A percentile compares a stretch with the other conserved stretches of the same genome.
Evolutionary conservation across 495 filamentous ascomycete genomes (phyloP).

Genomic region (Penicillium alfredii): DNA sequence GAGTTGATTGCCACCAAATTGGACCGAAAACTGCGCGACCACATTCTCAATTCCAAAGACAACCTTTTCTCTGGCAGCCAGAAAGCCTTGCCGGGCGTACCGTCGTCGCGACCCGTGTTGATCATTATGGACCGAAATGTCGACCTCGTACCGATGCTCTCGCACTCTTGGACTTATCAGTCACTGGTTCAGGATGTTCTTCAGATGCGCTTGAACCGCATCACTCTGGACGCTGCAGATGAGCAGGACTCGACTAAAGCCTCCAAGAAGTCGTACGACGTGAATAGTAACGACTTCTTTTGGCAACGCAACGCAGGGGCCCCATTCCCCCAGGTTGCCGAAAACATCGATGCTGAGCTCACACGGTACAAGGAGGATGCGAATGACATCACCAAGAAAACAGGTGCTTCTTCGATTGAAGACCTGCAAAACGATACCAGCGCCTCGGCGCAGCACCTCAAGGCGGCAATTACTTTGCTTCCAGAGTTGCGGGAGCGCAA

Average conservation of each 20-base stretch:
- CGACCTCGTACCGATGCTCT: constrained; percentile 96
- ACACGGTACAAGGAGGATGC: constrained; percentile 95
- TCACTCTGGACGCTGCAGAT: constrained; percentile 86
- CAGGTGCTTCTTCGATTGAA: constrained; percentile 86
- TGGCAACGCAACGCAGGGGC: constrained; percentile 91
- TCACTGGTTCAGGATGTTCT: constrained; percentile 93
- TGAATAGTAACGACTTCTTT: constrained; percentile 91
- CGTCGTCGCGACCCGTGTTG: constrained; percentile 72
- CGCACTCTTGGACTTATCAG: constrained; percentile 98
- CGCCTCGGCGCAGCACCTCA: constrained; percentile 86
- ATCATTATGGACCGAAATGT: constrained; percentile 92
- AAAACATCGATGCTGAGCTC: constrained; percentile 90
- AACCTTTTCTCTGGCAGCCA: constrained; percentile 71
- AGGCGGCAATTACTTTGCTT: constrained; percentile 86
- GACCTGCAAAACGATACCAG: constrained; percentile 86
- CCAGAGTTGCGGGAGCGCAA: constrained; percentile 93
- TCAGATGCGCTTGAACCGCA: constrained; percentile 90
- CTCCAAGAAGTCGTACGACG: constrained; percentile 80
- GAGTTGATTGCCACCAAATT: constrained; percentile 92
- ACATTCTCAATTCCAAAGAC: constrained; percentile 94
- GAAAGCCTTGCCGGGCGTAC: constrained; percentile 49
- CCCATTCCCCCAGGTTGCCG: constrained; percentile 93
- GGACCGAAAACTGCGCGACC: constrained; percentile 92
- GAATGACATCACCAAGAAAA: constrained; percentile 89
- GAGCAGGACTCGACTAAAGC: constrained; percentile 64